Evolutionary conservation across 371 early-diverging fungal species (phyloP).

Genomic region (Mucor piriformis): DNA sequence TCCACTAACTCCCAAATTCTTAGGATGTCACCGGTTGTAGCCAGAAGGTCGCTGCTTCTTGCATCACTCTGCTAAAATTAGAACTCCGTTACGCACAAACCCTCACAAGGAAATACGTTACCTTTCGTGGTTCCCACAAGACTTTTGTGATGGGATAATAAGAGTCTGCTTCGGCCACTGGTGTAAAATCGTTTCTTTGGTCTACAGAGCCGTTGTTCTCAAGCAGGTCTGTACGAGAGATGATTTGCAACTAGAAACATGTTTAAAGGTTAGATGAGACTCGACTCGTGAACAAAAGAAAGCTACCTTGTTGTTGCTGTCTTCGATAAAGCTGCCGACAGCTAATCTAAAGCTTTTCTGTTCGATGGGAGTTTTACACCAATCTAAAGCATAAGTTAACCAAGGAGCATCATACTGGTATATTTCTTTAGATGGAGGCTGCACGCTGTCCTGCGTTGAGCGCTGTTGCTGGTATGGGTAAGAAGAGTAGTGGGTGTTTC

Average conservation of each 20-base stretch:
- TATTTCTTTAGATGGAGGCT: conserved; percentile 64
- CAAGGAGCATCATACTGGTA: conserved; percentile 86
- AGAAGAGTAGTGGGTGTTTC: conserved; percentile 26
- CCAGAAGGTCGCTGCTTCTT: conserved; percentile 73
- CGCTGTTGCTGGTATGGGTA: conserved; percentile 24
- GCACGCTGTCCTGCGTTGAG: conserved; percentile 12
- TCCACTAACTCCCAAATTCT: conserved; percentile 87
- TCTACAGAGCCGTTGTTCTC: conserved; percentile 24
- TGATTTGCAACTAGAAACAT: conserved; percentile 59
- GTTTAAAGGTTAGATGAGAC: not conserved
- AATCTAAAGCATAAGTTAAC: conserved; percentile 86
- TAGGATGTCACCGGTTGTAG: conserved; percentile 87
- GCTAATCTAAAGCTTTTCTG: conserved; percentile 77
- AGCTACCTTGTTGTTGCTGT: conserved; percentile 77
- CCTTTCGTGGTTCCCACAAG: conserved; percentile 84
- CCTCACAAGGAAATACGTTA: no score
- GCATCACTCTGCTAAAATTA: conserved; percentile 39
- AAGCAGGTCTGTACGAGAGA: conserved; percentile 57
- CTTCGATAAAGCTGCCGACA: conserved; percentile 83
- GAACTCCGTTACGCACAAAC: not conserved
- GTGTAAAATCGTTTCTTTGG: conserved; percentile 66
- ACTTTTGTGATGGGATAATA: conserved; percentile 91
- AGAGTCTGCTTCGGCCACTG: conserved; percentile 78
- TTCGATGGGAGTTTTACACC: conserved; percentile 74
- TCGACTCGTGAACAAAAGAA: not conserved